These are phyloP conservation scores for Aethionema arabicum DNA, from an alignment of 345 rosid genomes.

Conservation along the genomic window DNA sequence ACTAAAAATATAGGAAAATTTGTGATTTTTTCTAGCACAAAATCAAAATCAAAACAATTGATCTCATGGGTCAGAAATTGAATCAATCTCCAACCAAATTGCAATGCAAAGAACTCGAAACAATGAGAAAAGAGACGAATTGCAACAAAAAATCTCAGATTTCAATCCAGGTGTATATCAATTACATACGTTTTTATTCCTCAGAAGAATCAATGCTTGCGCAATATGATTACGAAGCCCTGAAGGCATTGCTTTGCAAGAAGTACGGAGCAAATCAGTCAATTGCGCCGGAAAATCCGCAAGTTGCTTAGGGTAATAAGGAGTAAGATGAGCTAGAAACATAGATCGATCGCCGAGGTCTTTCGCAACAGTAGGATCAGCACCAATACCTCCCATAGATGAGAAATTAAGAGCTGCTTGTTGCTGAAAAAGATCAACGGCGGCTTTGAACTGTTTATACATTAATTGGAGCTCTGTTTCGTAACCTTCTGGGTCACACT, in stretches of 20 bases:
- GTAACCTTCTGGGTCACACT: slow-evolving; percentile 85
- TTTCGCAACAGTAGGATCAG: slow-evolving; percentile 67
- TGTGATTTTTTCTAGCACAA: too few relatives aligned
- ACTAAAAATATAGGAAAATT: too few relatives aligned
- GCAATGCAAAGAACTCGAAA: neutral
- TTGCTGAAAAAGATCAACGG: slow-evolving; percentile 75
- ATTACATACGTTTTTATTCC: slow-evolving; percentile 59
- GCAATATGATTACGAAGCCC: slow-evolving; percentile 72
- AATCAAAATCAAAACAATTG: too few relatives aligned
- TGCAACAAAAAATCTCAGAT: neutral
- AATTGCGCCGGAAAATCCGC: slow-evolving; percentile 62
- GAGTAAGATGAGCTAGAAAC: slow-evolving; percentile 81
- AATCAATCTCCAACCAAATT: neutral
- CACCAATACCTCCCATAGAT: slow-evolving; percentile 59
- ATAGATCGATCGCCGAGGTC: slow-evolving; percentile 75
- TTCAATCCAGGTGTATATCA: neutral
- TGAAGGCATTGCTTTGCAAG: slow-evolving; percentile 65
- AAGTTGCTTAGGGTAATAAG: slow-evolving; percentile 72
- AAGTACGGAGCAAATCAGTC: slow-evolving; percentile 64
- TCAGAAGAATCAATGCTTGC: slow-evolving; percentile 72
- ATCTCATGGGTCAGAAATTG: too few relatives aligned
- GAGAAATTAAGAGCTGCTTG: slow-evolving; percentile 75
- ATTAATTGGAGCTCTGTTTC: slow-evolving; percentile 63
- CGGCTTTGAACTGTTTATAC: slow-evolving; percentile 73
- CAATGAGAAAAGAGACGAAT: neutral